These are phyloP conservation scores for Staphylotrichum tortipilum DNA, from an alignment of 495 filamentous ascomycete genomes.

Conservation along the genomic window DNA sequence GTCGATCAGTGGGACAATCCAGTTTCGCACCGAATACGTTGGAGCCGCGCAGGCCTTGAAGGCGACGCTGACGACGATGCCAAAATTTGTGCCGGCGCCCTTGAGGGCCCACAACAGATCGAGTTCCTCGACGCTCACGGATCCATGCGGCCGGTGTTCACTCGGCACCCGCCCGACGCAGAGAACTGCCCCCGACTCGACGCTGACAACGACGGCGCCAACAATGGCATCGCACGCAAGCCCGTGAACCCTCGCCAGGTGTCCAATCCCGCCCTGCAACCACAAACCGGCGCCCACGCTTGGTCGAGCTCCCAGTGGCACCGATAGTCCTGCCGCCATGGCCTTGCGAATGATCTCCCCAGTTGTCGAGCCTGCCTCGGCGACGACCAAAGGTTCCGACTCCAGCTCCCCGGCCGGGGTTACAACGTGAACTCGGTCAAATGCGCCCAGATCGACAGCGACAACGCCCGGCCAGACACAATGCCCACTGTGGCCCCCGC, in stretches of 20 bases:
- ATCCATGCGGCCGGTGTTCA: constrained; percentile 38
- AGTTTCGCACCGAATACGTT: constrained; percentile 40
- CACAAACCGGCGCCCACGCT: constrained; percentile 55
- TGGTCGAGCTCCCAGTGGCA: constrained; percentile 52
- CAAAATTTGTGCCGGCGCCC: constrained; percentile 56
- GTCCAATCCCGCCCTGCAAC: constrained; percentile 59
- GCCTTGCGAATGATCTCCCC: constrained; percentile 48
- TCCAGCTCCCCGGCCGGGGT: constrained; percentile 20
- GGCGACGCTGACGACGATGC: constrained; percentile 51
- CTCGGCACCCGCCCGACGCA: constrained; percentile 46
- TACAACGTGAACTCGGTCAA: constrained; percentile 45
- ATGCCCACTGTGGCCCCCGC: constrained; percentile 54
- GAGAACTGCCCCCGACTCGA: constrained; percentile 41
- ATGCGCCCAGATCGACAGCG: constrained; percentile 50
- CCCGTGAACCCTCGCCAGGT: constrained; percentile 48
- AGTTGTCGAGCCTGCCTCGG: constrained; percentile 47
- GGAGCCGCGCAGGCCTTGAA: constrained; percentile 44
- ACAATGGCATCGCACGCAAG: constrained; percentile 55
- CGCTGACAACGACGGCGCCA: constrained; percentile 50
- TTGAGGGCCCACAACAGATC: constrained; percentile 54
- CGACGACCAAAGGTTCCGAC: constrained; percentile 36
- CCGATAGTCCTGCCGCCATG: constrained; percentile 43
- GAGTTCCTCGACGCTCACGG: constrained; percentile 39
- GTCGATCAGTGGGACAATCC: constrained; percentile 41
- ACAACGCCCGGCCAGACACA: constrained; percentile 48